Evolutionary conservation across 768 basidiomycete genomes (phyloP), one percentile per base, ranked within the genome.

Genomic region (Auricularia sp.): DNA sequence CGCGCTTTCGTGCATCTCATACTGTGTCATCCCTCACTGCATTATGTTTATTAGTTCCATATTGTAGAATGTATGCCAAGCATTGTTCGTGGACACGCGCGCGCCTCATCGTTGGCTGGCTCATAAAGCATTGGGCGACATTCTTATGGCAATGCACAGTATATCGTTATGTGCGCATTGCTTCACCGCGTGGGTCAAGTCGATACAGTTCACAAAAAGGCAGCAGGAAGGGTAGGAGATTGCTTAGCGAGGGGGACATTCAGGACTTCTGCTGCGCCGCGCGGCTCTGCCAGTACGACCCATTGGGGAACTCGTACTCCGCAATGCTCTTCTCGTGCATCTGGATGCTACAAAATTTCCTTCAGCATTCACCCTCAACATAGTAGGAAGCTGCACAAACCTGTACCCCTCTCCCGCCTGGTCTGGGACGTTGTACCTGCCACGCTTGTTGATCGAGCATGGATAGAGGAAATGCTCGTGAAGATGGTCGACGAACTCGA

Each of bases 401-500:
- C 86, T 88, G 75, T 93, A 93, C 1, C 93, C 93, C 69, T 91
- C 93, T 18, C 80, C 75, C 0, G 89, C 79, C 68, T 89, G 84
- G 64, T 69, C 76, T 0, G 93, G 93, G 3, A 95, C 90, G 69
- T 93, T 94, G 75, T 97, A 98, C 47, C 92, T 80, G 47, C 94
- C 95, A 16, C 81, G 81, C 1, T 76, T 67, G 76, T 95, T 97
- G 77, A 98, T 92, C 18, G 91, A 88, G 70, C 90, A 91, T 2
- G 93, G 93, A 66, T 86, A 86, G 54, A 87, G 77, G 76, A 97
- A 98, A 72, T 97, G 91, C 71, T 98, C 93, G 75, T 98, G 95
- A 44, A 98, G 79, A 74, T 97, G 95, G 72, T 93, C 88, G 36
- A 87, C 89, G 67, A 84, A 91, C 74, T 93, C 94, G 47, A 98